phyloP scores from a whole-genome alignment of 257 asterid species.

The Pogostemon cablin region DNA sequence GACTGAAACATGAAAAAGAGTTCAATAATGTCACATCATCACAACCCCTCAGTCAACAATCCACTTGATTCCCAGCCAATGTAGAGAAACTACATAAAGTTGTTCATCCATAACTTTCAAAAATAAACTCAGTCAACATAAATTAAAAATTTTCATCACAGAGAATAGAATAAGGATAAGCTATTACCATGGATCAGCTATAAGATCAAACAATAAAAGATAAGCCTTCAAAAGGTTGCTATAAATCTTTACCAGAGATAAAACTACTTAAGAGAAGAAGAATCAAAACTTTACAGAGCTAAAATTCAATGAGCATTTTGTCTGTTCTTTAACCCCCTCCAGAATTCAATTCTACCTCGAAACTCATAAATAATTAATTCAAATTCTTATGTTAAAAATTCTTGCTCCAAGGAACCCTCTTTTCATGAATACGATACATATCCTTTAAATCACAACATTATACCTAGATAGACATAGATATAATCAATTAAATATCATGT shows the following conservation, averaged over 20 bases:
- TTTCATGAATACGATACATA: not conserved
- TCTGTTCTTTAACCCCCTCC: slow-evolving; percentile 10
- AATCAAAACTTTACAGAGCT: too few species aligned
- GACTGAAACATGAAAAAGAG: not conserved
- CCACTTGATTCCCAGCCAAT: not conserved
- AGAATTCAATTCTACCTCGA: slow-evolving; percentile 18
- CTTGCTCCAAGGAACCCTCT: not conserved
- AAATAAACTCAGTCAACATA: slow-evolving; percentile 12
- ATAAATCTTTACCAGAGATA: too few species aligned
- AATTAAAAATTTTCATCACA: slow-evolving; percentile 3
- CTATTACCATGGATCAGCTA: too few species aligned
- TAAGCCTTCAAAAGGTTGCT: too few species aligned
- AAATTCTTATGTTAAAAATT: slow-evolving; percentile 2
- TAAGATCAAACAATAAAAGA: too few species aligned
- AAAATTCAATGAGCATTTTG: not conserved
- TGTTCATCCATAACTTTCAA: slow-evolving; percentile 3
- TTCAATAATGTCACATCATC: not conserved
- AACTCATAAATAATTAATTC: slow-evolving; percentile 15
- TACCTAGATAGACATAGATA: not conserved
- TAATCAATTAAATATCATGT: not conserved
- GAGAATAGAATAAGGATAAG: too few species aligned
- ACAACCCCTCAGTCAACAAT: not conserved
- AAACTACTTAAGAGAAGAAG: too few species aligned
- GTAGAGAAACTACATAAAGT: slow-evolving; percentile 3
- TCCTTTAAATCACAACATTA: not conserved